Evolutionary conservation across 2,329 filamentous ascomycete species (phyloP).

Genomic region (Parastagonospora nodorum): DNA sequence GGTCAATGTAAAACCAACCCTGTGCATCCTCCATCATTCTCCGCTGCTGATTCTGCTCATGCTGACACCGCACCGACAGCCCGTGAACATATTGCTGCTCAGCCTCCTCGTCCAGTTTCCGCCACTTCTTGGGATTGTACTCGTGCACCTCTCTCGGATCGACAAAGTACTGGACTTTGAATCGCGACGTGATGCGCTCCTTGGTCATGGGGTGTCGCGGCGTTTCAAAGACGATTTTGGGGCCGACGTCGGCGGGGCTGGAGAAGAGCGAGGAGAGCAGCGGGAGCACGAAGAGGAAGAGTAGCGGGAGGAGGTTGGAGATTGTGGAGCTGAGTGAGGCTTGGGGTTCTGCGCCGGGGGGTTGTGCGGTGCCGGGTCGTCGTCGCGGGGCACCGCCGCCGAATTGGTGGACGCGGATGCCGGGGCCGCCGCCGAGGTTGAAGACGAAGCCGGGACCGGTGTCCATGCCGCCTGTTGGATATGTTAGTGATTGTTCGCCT

Average conservation of each 20-base stretch:
- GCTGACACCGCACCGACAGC: constrained; percentile 73
- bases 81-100: constrained; percentile 73
- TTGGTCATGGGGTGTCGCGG: constrained; percentile 74
- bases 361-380: constrained; percentile 67
- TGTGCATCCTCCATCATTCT: constrained; percentile 76
- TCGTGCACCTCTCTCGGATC: constrained; percentile 77
- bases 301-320: constrained; percentile 80
- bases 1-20: constrained; percentile 85
- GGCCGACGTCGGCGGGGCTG: constrained; percentile 59
- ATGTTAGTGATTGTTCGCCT: constrained; percentile 4
- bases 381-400: constrained; percentile 77
- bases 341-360: constrained; percentile 57
- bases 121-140: constrained; percentile 71
- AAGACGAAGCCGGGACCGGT: constrained; percentile 89
- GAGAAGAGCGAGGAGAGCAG: constrained; percentile 79
- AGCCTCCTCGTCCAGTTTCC: constrained; percentile 75
- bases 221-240: constrained; percentile 76
- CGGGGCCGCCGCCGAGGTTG: constrained; percentile 89
- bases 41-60: constrained; percentile 69
- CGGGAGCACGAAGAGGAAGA: constrained; percentile 81
- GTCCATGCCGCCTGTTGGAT: constrained; percentile 63
- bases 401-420: constrained; percentile 93
- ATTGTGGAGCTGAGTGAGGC: constrained; percentile 60
- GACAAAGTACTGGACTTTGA: constrained; percentile 83
- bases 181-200: constrained; percentile 70